Evolutionary conservation across 176 grass and related monocot genomes (phyloP).

Genomic region (Lolium rigidum): DNA sequence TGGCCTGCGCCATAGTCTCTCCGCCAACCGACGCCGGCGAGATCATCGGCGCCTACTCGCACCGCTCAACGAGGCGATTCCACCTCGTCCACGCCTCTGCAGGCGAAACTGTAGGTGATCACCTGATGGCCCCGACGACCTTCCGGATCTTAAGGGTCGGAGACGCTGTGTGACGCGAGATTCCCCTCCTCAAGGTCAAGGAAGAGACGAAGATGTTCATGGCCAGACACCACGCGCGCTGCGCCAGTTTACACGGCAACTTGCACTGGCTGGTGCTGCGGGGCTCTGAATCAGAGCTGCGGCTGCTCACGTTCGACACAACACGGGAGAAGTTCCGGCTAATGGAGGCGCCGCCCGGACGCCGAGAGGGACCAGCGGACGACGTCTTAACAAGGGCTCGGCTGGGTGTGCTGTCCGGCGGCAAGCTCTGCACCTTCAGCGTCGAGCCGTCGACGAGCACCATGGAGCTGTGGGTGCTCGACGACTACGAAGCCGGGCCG

Average conservation of each 20-base stretch:
- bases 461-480: neutral
- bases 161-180: neutral
- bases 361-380: neutral
- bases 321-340: neutral
- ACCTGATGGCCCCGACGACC: neutral
- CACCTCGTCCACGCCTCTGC: neutral
- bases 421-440: neutral
- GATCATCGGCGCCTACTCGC: neutral
- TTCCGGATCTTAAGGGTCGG: neutral
- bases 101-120: neutral
- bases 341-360: neutral
- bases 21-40: neutral
- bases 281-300: neutral
- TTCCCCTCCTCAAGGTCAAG: neutral
- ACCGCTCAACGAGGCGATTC: neutral
- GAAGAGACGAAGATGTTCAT: neutral
- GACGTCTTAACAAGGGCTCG: neutral
- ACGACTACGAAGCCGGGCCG: neutral
- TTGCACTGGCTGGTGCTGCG: constrained; percentile 14
- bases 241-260: neutral
- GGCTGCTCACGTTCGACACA: constrained; percentile 8
- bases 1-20: neutral
- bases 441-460: neutral
- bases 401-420: neutral
- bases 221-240: neutral